Conservation (phyloP, 805 yeast genomes). For the Kluyveromyces aestuarii region DNA sequence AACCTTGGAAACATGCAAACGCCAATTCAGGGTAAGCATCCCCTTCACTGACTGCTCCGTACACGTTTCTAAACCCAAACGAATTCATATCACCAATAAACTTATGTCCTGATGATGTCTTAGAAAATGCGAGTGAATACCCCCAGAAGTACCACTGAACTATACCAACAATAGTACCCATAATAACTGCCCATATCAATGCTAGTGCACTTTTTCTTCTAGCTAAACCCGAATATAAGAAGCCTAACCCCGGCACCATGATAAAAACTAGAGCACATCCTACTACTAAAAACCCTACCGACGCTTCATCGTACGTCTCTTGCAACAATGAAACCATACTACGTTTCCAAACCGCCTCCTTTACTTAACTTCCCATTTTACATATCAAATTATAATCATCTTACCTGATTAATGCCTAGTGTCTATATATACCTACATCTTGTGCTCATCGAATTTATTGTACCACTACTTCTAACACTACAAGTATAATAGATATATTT, state of each 20-base stretch:
- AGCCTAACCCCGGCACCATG: conserved; percentile 94
- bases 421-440: not conserved
- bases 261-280: conserved; percentile 70
- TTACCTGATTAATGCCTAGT: not conserved
- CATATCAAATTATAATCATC: too few species aligned
- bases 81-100: conserved; percentile 81
- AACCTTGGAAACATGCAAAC: conserved; percentile 80
- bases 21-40: conserved; percentile 69
- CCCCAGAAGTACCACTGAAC: conserved; percentile 99
- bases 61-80: conserved; percentile 72
- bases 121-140: conserved; percentile 81
- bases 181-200: conserved; percentile 70
- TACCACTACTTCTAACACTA: too few species aligned
- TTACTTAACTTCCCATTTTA: not conserved
- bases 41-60: conserved; percentile 35
- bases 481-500: too few species aligned
- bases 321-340: conserved; percentile 17
- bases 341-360: not conserved
- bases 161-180: conserved; percentile 63
- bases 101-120: conserved; percentile 60
- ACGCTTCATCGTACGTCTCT: conserved; percentile 37
- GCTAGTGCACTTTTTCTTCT: conserved; percentile 84
- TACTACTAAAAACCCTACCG: conserved; percentile 42
- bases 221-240: conserved; percentile 84
- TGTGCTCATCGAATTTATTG: not conserved